These are phyloP conservation scores for Cercospora zeae-maydis DNA, from an alignment of 2,329 filamentous ascomycete species.

Conservation along the genomic window DNA sequence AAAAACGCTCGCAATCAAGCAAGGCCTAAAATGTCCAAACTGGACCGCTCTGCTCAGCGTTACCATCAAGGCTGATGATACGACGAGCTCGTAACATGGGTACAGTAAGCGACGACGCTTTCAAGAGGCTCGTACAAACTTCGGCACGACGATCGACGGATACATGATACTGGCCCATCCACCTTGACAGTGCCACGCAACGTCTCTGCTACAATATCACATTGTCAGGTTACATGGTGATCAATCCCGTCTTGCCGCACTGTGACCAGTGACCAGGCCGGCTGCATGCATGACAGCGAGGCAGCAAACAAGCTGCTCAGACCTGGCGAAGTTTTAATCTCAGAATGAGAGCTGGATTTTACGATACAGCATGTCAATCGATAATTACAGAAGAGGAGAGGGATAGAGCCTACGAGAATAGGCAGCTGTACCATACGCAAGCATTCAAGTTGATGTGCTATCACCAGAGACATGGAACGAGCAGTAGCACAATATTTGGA, in stretches of 20 bases:
- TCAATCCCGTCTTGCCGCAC: not conserved
- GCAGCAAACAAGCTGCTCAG: not conserved
- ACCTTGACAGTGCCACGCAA: not conserved
- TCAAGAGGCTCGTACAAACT: not conserved
- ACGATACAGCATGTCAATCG: not conserved
- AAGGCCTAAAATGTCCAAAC: not conserved
- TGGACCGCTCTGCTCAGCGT: not conserved
- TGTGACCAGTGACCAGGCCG: not conserved
- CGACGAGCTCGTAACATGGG: not conserved
- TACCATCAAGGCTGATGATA: not conserved
- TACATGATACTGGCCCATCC: not conserved
- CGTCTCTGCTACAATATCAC: not conserved
- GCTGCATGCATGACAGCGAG: not conserved
- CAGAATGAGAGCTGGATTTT: too few relatives aligned
- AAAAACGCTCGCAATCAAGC: conserved; percentile 2
- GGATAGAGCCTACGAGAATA: not conserved
- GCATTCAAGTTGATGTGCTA: not conserved
- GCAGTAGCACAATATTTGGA: not conserved
- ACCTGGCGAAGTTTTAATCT: not conserved
- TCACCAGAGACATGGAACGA: not conserved
- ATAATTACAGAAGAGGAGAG: not conserved
- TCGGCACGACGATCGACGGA: not conserved
- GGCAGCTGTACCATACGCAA: not conserved
- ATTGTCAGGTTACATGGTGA: not conserved
- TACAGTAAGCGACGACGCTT: not conserved